Evolutionary conservation across 2,329 filamentous ascomycete species (phyloP).

Genomic region (Septoria petroselini): DNA sequence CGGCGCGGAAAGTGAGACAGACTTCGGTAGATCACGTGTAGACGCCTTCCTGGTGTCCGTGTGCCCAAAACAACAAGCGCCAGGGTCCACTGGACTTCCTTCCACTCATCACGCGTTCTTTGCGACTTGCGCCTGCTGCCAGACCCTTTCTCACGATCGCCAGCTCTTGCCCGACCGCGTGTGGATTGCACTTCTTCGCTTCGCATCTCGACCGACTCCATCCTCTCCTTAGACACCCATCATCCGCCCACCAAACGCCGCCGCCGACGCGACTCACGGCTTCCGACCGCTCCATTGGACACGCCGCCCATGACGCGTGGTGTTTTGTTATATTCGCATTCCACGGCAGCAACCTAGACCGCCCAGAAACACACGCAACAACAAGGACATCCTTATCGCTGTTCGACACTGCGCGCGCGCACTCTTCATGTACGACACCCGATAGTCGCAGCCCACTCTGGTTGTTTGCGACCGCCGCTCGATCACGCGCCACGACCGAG

Average conservation of each 20-base stretch:
- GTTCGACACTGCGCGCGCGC: slow-evolving; percentile 19
- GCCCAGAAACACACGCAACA: slow-evolving; percentile 12
- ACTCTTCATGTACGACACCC: slow-evolving; percentile 16
- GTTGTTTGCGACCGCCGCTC: slow-evolving; percentile 14
- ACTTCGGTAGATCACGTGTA: background rate
- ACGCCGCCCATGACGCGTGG: slow-evolving; percentile 15
- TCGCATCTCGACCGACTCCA: no score
- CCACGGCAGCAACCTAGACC: slow-evolving; percentile 23
- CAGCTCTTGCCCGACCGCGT: background rate
- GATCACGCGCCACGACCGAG: slow-evolving; percentile 7
- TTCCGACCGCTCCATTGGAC: slow-evolving; percentile 9
- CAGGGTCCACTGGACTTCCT: background rate
- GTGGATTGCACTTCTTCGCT: background rate
- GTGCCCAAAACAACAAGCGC: background rate
- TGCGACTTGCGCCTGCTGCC: background rate
- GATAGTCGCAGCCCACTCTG: slow-evolving; percentile 18
- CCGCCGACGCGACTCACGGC: slow-evolving; percentile 5
- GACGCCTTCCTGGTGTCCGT: background rate
- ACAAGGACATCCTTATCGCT: slow-evolving; percentile 27
- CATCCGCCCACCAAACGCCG: background rate
- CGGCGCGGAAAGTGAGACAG: no score
- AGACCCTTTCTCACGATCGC: background rate
- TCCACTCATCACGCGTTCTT: background rate
- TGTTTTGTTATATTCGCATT: slow-evolving; percentile 22
- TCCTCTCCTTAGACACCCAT: background rate